These are phyloP conservation scores for Cyclocybe cylindracea DNA, from an alignment of 768 basidiomycete species.

Conservation along the genomic window DNA sequence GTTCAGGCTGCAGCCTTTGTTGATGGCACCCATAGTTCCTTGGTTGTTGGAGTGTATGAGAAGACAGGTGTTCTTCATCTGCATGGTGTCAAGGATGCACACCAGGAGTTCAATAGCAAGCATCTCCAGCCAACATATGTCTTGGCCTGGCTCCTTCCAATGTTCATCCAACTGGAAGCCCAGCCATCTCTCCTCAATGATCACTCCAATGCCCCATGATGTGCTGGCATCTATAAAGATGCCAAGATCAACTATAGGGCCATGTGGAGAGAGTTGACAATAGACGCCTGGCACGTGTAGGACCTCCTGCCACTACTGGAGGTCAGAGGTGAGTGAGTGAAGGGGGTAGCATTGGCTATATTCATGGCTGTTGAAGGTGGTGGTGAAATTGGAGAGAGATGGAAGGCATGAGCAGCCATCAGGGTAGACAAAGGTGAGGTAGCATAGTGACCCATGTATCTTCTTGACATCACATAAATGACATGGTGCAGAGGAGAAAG, in stretches of 20 bases:
- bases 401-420: constrained; percentile 20
- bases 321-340: constrained; percentile 16
- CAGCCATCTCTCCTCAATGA: constrained; percentile 16
- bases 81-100: constrained; percentile 8
- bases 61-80: constrained; percentile 14
- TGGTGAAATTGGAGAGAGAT: constrained; percentile 24
- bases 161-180: constrained; percentile 13
- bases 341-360: constrained; percentile 14
- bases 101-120: constrained; percentile 23
- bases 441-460: constrained; percentile 30
- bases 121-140: constrained; percentile 28
- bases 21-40: constrained; percentile 33
- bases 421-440: constrained; percentile 30
- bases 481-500: constrained; percentile 3
- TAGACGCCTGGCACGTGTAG: constrained; percentile 1
- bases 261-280: constrained; percentile 11
- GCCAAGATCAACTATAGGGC: constrained; percentile 14
- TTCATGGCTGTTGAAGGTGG: constrained; percentile 17
- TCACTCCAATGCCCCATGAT: constrained; percentile 9
- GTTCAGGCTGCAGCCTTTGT: constrained; percentile 30
- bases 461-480: constrained; percentile 19
- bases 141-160: constrained; percentile 14
- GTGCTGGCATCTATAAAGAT: constrained; percentile 32
- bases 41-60: constrained; percentile 35
- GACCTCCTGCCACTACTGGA: constrained; percentile 29